Percentiles rank a stretch among this genome's conserved stretches.
Conservation (phyloP, 306 rosid genomes). For the Ziziphus jujuba region DNA sequence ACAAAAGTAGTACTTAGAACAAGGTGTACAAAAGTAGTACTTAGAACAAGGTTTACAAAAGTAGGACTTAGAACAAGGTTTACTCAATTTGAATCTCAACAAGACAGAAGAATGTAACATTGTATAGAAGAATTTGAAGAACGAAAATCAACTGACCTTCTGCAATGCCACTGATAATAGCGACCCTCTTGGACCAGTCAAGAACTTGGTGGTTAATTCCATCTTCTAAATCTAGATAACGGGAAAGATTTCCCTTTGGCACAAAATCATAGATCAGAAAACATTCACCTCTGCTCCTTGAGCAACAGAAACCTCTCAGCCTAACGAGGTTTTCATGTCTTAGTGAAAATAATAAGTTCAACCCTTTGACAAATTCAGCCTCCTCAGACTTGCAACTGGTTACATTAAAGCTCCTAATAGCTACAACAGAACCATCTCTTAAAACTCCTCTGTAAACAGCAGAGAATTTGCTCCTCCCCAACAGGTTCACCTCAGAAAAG, state of each 20-base stretch:
- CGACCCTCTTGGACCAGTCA: conserved; percentile 81
- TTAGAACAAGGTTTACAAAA: no score
- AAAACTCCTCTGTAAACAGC: conserved; percentile 77
- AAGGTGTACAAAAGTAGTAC: no score
- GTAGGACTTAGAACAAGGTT: no score
- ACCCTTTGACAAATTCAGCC: conserved; percentile 69
- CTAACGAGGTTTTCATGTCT: conserved; percentile 73
- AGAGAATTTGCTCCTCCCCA: conserved; percentile 76
- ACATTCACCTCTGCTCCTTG: conserved; percentile 85
- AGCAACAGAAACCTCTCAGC: conserved; percentile 93
- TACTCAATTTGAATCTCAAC: neutral
- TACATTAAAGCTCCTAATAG: conserved; percentile 62
- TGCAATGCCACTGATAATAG: conserved; percentile 78
- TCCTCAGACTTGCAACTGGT: conserved; percentile 89
- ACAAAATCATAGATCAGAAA: conserved; percentile 80
- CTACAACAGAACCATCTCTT: conserved; percentile 87
- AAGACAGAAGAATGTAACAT: neutral
- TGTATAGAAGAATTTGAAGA: neutral
- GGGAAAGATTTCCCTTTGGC: conserved; percentile 67
- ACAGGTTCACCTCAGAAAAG: conserved; percentile 69
- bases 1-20: no score
- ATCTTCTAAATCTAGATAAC: conserved; percentile 65
- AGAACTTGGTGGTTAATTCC: conserved; percentile 53
- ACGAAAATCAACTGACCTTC: conserved; percentile 50
- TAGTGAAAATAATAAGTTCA: conserved; percentile 62